Evolutionary conservation across 257 asterid genomes (phyloP).

Genomic region (Gynochthodes officinalis): DNA sequence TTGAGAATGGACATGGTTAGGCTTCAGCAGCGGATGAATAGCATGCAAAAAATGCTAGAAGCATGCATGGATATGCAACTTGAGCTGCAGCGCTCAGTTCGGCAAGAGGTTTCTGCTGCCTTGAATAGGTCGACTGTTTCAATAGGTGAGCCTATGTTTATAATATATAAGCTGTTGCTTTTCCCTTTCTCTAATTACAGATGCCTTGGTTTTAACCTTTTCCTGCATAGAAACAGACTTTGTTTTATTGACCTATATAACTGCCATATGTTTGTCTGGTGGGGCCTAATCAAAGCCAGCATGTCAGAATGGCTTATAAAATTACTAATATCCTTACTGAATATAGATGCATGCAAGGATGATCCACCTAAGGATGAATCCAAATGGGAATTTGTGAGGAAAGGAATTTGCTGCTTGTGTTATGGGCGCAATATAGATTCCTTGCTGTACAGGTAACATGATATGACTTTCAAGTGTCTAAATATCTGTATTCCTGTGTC

Average conservation of each 20-base stretch:
- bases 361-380: slow-evolving; percentile 37
- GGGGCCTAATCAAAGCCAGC: background rate
- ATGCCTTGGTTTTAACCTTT: background rate
- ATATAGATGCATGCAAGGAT: slow-evolving; percentile 38
- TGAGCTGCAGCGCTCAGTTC: slow-evolving; percentile 67
- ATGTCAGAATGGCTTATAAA: background rate
- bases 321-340: background rate
- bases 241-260: background rate
- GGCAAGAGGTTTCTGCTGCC: slow-evolving; percentile 83
- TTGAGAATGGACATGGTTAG: slow-evolving; percentile 70
- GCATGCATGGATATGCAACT: slow-evolving; percentile 87
- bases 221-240: background rate
- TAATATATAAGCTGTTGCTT: background rate
- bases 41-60: slow-evolving; percentile 82
- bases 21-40: slow-evolving; percentile 75
- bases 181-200: background rate
- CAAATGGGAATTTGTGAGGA: slow-evolving; percentile 63
- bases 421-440: slow-evolving; percentile 56
- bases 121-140: slow-evolving; percentile 50
- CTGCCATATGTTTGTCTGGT: background rate
- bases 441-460: slow-evolving; percentile 71
- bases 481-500: background rate
- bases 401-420: slow-evolving; percentile 86
- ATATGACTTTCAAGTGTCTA: background rate
- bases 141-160: slow-evolving; percentile 33